Base-by-base conservation (phyloP, 768 basidiomycete genomes). In the Lentinula raphanica region DNA sequence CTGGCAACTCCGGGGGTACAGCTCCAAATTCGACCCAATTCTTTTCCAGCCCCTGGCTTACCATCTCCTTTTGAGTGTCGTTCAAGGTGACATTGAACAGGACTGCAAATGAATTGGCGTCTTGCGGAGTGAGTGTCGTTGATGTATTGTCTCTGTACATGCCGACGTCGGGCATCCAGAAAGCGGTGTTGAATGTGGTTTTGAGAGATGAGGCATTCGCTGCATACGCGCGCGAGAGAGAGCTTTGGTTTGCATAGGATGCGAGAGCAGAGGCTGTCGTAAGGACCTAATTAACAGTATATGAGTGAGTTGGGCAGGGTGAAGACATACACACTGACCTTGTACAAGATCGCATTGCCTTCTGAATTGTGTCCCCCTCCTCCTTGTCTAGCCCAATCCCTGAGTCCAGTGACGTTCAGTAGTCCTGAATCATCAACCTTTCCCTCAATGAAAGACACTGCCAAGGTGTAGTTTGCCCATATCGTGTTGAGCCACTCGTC, bases 401-500 rank as follows among this genome's bases (percentile, higher is more conserved):
- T 64, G 40, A 81, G 66, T 0, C 83, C 81, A 13, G 83, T 83
- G 5, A 83, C 76, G 59, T 85, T 75, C 67, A 83, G 79, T 39
- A 85, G 64, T 0, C 82, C 82, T 0, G 75, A 73, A 1, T 61
- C 63, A 49, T 79, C 78, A 0, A 84, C 81, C 51, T 83, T 81
- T 23, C 73, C 73, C 58, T 80, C 78, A 19, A 85, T 67, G 63
- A 79, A 85, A 3, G 72, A 74, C 0, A 83, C 78, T 0, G 83
- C 83, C 58, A 76, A 79, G 3, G 82, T 84, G 61, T 81, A 83
- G 64, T 84, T 84, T 27, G 74, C 56, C 81, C 83, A 85, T 3
- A 81, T 68, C 5, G 49, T 66, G 58, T 76, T 60, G n/a, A 84
- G 62, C 82, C 82, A 84, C 0, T 63, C 75, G 2, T 61, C 66